Evolutionary conservation across 2,329 filamentous ascomycete genomes (phyloP).

Genomic region (Xylaria sp.): DNA sequence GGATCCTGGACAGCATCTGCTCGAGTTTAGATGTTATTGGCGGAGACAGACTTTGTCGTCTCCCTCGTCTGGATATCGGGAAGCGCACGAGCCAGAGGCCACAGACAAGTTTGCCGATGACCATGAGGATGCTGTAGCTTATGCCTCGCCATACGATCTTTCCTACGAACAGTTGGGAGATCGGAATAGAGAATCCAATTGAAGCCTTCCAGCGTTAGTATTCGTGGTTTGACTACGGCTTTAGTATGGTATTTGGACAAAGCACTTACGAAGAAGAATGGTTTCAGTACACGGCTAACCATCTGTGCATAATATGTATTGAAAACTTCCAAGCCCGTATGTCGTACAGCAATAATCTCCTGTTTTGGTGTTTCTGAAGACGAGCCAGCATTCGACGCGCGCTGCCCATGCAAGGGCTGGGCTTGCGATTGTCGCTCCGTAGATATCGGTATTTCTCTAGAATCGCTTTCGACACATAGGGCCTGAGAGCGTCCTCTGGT

Average conservation of each 20-base stretch:
- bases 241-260: background rate
- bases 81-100: constrained; percentile 67
- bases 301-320: constrained; percentile 54
- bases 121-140: constrained; percentile 78
- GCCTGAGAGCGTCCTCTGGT: background rate
- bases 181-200: constrained; percentile 82
- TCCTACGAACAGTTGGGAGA: constrained; percentile 73
- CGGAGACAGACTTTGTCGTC: constrained; percentile 21
- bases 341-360: constrained; percentile 15
- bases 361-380: background rate
- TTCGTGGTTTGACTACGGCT: too few relatives aligned
- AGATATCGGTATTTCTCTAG: background rate
- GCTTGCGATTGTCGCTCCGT: background rate
- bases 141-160: constrained; percentile 76
- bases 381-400: background rate
- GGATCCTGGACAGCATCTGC: constrained; percentile 36
- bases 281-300: constrained; percentile 67
- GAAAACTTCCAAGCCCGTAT: constrained; percentile 45
- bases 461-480: constrained; percentile 9
- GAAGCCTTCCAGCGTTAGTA: constrained; percentile 55
- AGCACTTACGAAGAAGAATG: constrained; percentile 75
- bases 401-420: background rate
- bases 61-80: constrained; percentile 34
- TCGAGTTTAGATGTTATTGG: constrained; percentile 26
- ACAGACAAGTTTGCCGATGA: constrained; percentile 68